A percentile compares a stretch with the other conserved stretches of the same genome.
Evolutionary conservation across 768 basidiomycete genomes (phyloP).

Genomic region (Mycena galopus): DNA sequence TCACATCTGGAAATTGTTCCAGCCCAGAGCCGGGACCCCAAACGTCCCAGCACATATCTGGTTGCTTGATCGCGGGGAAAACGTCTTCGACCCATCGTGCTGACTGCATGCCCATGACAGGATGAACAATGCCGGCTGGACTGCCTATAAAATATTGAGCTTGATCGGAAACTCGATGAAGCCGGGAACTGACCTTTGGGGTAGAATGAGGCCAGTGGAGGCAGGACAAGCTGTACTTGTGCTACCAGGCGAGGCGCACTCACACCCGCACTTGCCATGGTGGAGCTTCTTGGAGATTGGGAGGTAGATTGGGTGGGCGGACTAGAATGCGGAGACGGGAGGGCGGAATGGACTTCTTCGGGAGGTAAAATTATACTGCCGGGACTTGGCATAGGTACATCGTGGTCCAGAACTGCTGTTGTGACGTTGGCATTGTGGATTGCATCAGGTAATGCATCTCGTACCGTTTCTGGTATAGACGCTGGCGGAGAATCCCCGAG

Average conservation of each 20-base stretch:
- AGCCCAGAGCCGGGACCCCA: background rate
- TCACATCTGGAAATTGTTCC: background rate
- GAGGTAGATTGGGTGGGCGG: background rate
- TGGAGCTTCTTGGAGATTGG: conserved; percentile 15
- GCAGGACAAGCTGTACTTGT: background rate
- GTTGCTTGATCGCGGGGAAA: background rate
- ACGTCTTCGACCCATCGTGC: background rate
- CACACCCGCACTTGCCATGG: conserved; percentile 20
- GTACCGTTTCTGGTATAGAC: too few species aligned
- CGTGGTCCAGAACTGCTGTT: too few species aligned
- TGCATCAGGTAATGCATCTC: too few species aligned
- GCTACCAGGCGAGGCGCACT: background rate
- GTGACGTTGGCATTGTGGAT: too few species aligned
- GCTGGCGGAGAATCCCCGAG: conserved; percentile 2
- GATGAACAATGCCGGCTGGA: background rate
- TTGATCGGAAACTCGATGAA: background rate
- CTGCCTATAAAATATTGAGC: background rate
- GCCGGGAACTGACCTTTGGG: background rate
- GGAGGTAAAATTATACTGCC: too few species aligned
- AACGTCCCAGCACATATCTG: background rate
- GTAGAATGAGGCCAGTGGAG: background rate
- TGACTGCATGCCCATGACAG: background rate
- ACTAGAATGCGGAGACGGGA: too few species aligned
- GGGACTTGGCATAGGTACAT: too few species aligned
- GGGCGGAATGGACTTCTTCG: too few species aligned